These are phyloP conservation scores for Verticillium alfalfae DNA, from an alignment of 2,329 filamentous ascomycete genomes.

Conservation along the genomic window DNA sequence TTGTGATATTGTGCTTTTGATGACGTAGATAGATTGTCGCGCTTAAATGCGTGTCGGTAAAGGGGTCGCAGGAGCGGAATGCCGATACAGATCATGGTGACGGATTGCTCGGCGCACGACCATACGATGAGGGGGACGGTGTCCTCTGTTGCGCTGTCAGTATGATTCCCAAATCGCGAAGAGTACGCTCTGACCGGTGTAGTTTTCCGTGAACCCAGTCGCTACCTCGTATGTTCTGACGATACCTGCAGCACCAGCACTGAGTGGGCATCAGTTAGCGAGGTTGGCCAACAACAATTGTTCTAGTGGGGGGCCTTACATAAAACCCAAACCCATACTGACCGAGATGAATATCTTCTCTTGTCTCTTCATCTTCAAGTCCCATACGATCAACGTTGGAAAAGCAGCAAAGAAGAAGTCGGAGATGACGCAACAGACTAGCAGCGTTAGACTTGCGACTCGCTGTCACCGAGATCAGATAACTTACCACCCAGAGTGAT, in stretches of 20 bases:
- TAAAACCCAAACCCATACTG: slow-evolving; percentile 10
- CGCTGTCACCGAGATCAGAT: background rate
- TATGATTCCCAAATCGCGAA: rapidly evolving
- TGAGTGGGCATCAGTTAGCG: background rate
- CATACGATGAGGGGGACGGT: slow-evolving; percentile 27
- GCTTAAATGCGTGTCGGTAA: background rate
- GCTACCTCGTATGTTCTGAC: slow-evolving; percentile 19
- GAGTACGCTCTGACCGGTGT: slow-evolving; percentile 2
- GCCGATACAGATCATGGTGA: slow-evolving; percentile 13
- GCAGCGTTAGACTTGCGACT: background rate
- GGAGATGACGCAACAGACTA: slow-evolving; percentile 14
- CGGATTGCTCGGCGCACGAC: slow-evolving; percentile 29
- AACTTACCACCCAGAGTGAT: slow-evolving; percentile 8
- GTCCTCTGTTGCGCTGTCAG: slow-evolving; percentile 17
- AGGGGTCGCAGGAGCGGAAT: background rate
- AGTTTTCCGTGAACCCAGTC: slow-evolving; percentile 16
- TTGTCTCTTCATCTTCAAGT: slow-evolving; percentile 24
- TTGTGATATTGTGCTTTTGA: background rate
- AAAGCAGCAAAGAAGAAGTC: slow-evolving; percentile 33
- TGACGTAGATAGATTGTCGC: background rate
- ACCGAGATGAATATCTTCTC: slow-evolving; percentile 30
- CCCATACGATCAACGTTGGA: slow-evolving; percentile 36
- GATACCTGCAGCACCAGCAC: slow-evolving; percentile 20
- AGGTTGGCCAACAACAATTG: background rate
- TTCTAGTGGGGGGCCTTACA: slow-evolving; percentile 12